These are phyloP conservation scores for Mortierella sp. DNA, from an alignment of 371 early-diverging fungal species.

Conservation along the genomic window DNA sequence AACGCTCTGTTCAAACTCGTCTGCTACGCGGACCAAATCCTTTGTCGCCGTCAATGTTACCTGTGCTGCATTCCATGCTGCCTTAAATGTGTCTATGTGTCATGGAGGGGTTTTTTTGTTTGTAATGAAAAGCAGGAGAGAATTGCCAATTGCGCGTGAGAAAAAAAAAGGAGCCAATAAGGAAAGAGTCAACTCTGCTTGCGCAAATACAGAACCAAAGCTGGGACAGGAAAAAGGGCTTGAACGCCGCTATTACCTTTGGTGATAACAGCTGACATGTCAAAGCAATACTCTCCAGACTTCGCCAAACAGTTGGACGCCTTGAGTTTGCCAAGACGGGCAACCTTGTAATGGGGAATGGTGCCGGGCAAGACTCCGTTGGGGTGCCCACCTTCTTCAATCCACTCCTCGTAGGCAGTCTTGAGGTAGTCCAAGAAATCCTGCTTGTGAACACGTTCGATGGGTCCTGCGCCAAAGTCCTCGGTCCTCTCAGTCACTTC, in stretches of 20 bases:
- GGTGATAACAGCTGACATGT: slow-evolving; percentile 69
- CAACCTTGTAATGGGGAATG: slow-evolving; percentile 60
- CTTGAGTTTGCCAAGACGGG: slow-evolving; percentile 45
- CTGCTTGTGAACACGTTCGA: slow-evolving; percentile 68
- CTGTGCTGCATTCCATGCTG: slow-evolving; percentile 77
- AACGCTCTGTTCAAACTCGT: slow-evolving; percentile 25
- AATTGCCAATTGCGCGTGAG: neutral
- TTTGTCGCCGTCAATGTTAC: slow-evolving; percentile 74
- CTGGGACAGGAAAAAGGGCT: neutral
- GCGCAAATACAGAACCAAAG: neutral
- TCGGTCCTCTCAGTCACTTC: slow-evolving; percentile 37
- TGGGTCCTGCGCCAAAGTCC: slow-evolving; percentile 71
- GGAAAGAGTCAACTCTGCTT: neutral
- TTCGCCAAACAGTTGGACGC: slow-evolving; percentile 45
- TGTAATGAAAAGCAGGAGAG: neutral
- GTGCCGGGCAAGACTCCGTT: slow-evolving; percentile 73
- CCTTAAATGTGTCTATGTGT: slow-evolving; percentile 68
- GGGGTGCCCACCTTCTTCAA: slow-evolving; percentile 66
- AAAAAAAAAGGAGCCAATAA: neutral
- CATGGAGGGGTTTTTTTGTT: slow-evolving; percentile 8
- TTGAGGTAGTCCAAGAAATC: slow-evolving; percentile 73
- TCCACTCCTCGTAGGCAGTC: slow-evolving; percentile 72
- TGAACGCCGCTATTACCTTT: slow-evolving; percentile 54
- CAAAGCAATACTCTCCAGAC: slow-evolving; percentile 68
- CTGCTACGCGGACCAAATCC: slow-evolving; percentile 55